Percentiles rank a stretch among this genome's conserved stretches.
These are phyloP conservation scores for Phyllosticta paracitricarpa DNA, from an alignment of 2,329 filamentous ascomycete genomes.

Conservation along the genomic window DNA sequence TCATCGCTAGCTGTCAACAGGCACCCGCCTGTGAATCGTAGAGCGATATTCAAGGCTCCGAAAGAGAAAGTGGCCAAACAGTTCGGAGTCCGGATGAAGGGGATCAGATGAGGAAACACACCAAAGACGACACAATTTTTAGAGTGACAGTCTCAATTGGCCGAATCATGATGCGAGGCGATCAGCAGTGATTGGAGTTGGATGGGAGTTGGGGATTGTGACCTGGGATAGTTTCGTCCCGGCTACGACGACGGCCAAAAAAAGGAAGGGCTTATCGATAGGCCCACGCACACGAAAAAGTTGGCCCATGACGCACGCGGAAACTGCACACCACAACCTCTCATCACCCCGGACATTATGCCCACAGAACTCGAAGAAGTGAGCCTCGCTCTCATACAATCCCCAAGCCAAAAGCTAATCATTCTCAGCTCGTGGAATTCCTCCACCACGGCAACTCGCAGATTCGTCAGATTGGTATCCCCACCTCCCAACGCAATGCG, in stretches of 20 bases:
- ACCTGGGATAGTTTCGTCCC: too few relatives aligned
- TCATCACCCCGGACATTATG: constrained; percentile 23
- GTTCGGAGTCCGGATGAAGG: background rate
- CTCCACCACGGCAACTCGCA: constrained; percentile 86
- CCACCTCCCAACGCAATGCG: constrained; percentile 1
- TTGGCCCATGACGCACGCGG: constrained; percentile 6
- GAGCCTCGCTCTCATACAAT: constrained; percentile 3
- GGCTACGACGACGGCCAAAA: background rate
- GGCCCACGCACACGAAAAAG: constrained; percentile 5
- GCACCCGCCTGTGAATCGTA: too few relatives aligned
- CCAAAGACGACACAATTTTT: background rate
- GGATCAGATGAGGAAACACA: background rate
- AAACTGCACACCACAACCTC: background rate
- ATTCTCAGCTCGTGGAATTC: constrained; percentile 71
- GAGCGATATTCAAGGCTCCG: background rate
- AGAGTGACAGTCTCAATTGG: background rate
- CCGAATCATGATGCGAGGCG: too few relatives aligned
- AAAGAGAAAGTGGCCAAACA: background rate
- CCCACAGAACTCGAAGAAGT: constrained; percentile 43
- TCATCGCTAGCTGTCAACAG: background rate
- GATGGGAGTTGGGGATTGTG: background rate
- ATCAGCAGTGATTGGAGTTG: background rate
- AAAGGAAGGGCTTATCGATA: constrained; percentile 5
- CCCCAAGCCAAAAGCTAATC: background rate
- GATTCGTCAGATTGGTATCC: constrained; percentile 66